Base-by-base conservation (phyloP, 192 early-diverging fungal genomes). In the Podila verticillata region DNA sequence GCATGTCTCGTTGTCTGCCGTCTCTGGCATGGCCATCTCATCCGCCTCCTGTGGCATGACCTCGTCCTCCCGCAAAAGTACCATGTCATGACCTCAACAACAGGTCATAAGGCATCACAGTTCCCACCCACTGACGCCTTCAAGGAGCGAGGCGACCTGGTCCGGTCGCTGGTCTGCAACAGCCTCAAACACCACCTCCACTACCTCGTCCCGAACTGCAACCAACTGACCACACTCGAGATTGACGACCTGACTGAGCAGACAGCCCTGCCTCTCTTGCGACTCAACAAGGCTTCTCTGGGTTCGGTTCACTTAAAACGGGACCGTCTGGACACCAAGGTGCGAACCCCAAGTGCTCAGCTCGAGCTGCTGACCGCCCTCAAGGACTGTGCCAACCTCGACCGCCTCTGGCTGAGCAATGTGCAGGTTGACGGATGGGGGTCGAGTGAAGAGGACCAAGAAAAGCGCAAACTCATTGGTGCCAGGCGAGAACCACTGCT, bases 121-220 rank as follows among this genome's bases (percentile, higher is more conserved):
- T 74, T 68, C 39, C 73, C 73, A 0, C 39, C 51, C 17, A 7
- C 51, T 7, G 61, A 31, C 5, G 51, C 56, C 31, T 66, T 74
- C 39, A 17, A 60, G n/a, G 44, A 68, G 32, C 34, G 57, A 13
- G 73, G 48, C 5, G 35, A 61, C 17, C 31, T 74, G 7, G 59
- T 74, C 48, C 73, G 73, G 4, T 74, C 73, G 2, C 34, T 74
- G 5, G 48, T 17, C 13, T 66, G 65, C 49, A 68, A 57, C 51
- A 74, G 57, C 26, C 44, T 74, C 32, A 31, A 68, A 4, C 66
- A 57, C n/a, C 51, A 74, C 19, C 32, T 57, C 12, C 34, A 35
- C 30, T 74, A 66, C 22, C 65, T 74, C 7, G 26, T 68, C 7
- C 73, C 73, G 0, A 35, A 54, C 19, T 67, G 65, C 26, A 15